Evolutionary conservation across 768 basidiomycete genomes (phyloP).

Genomic region (Termitomyces sp.): DNA sequence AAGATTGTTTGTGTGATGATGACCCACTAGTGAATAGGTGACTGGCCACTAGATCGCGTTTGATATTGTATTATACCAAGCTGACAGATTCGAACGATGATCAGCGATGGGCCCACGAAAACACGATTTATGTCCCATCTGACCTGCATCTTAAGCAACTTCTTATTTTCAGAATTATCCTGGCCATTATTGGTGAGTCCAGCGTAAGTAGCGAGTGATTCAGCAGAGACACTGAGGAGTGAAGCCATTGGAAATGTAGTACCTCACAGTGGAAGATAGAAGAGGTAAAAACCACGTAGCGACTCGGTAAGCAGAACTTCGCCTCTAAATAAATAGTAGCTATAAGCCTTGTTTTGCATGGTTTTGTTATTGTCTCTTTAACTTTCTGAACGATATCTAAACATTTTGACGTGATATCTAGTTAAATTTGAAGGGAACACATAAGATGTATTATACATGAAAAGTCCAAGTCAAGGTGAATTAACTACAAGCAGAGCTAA

Average conservation of each 20-base stretch:
- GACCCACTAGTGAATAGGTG: slow-evolving; percentile 18
- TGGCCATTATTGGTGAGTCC: slow-evolving; percentile 12
- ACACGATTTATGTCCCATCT: neutral
- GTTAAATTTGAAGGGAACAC: too few relatives aligned
- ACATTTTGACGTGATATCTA: too few relatives aligned
- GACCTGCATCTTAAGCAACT: slow-evolving; percentile 20
- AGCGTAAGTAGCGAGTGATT: slow-evolving; percentile 14
- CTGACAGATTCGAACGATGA: slow-evolving; percentile 12
- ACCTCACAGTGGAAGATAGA: too few relatives aligned
- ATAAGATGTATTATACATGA: too few relatives aligned
- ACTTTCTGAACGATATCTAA: too few relatives aligned
- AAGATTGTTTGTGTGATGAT: neutral
- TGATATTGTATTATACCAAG: slow-evolving; percentile 24
- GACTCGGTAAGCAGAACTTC: too few relatives aligned
- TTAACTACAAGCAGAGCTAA: too few relatives aligned
- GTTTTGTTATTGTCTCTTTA: too few relatives aligned
- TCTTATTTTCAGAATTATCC: slow-evolving; percentile 3
- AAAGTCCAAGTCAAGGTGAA: too few relatives aligned
- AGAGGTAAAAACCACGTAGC: neutral
- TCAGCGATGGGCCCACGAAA: neutral
- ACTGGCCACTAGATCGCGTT: slow-evolving; percentile 14
- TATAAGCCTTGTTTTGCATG: too few relatives aligned
- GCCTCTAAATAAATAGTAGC: too few relatives aligned
- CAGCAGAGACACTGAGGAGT: slow-evolving; percentile 10
- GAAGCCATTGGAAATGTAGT: slow-evolving; percentile 3